Evolutionary conservation across 306 rosid genomes (phyloP), one percentile per base, ranked within the genome.

Genomic region (Morella rubra): DNA sequence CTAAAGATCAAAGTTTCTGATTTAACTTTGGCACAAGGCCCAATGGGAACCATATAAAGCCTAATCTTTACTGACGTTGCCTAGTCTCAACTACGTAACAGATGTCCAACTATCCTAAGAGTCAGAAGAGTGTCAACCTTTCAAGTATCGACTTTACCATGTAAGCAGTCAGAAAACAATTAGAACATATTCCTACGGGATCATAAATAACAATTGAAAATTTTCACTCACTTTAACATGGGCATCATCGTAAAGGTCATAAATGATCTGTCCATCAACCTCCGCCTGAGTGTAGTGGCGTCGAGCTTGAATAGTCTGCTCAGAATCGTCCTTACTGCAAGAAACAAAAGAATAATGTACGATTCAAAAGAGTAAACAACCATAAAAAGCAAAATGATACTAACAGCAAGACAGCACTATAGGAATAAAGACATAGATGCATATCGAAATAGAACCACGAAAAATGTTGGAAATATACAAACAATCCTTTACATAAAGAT

Each of bases 201-300:
- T 22, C 15, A 0, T n/a, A 16, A 40, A 32, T 32, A 32, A 32
- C 37, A 32, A 32, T 32, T 32, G 3, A 32, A 42, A 59, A 77
- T 16, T 16, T 54, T 0, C 53, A 68, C 88, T 85, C 75, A 93
- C 98, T 69, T 88, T 66, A 16, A 91, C 97, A 69, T 91, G 85
- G 40, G 92, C 97, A 47, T 93, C 91, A 50, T 93, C 97, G 27
- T 82, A 47, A 11, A 93, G 91, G 24, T 80, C 78, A 65, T 77
- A 93, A 16, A 77, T 3, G 3, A 4, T 42, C 24, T 65, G 42
- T 2, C 83, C 92, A 75, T 91, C 98, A 0, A 91, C 90, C 66
- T 70, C 72, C 27, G 91, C 96, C 53, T 61, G 67, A 0, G 78
- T 79, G 70, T 89, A 89, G 72, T 91, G 93, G 51, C 27, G 40